Evolutionary conservation across 2,329 filamentous ascomycete species (phyloP).

Genomic region (Paradendryphiella salina): DNA sequence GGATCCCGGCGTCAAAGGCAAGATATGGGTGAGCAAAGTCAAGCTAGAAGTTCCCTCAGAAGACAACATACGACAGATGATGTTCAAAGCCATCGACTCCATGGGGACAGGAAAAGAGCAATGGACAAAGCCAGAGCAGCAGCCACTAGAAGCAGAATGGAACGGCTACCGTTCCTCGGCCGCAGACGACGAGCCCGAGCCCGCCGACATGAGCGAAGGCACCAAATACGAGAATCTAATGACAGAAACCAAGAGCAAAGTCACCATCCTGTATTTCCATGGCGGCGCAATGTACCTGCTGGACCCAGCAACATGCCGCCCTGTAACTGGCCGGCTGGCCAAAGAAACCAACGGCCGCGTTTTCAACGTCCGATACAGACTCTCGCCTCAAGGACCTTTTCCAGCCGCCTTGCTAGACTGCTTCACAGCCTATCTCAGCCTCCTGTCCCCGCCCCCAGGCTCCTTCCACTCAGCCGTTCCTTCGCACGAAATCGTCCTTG

Average conservation of each 20-base stretch:
- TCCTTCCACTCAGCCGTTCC: conserved; percentile 68
- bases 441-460: conserved; percentile 71
- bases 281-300: conserved; percentile 74
- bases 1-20: conserved; percentile 72
- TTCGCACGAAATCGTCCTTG: conserved; percentile 68
- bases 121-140: conserved; percentile 54
- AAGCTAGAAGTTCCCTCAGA: conserved; percentile 63
- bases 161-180: conserved; percentile 67
- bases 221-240: conserved; percentile 69
- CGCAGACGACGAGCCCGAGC: conserved; percentile 55
- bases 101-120: conserved; percentile 50
- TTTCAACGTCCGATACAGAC: conserved; percentile 73
- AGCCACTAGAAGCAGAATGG: conserved; percentile 72
- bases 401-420: conserved; percentile 74
- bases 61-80: conserved; percentile 55
- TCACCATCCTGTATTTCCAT: conserved; percentile 74
- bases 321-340: conserved; percentile 62
- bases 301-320: conserved; percentile 69
- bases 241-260: conserved; percentile 64
- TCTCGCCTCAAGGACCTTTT: conserved; percentile 75
- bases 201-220: conserved; percentile 59
- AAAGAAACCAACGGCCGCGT: conserved; percentile 68
- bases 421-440: conserved; percentile 70
- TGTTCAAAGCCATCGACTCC: conserved; percentile 62
- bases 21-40: conserved; percentile 78